Evolutionary conservation across 1,284 basidiomycete species (phyloP).

Genomic region (Stygiomarasmius scandens): DNA sequence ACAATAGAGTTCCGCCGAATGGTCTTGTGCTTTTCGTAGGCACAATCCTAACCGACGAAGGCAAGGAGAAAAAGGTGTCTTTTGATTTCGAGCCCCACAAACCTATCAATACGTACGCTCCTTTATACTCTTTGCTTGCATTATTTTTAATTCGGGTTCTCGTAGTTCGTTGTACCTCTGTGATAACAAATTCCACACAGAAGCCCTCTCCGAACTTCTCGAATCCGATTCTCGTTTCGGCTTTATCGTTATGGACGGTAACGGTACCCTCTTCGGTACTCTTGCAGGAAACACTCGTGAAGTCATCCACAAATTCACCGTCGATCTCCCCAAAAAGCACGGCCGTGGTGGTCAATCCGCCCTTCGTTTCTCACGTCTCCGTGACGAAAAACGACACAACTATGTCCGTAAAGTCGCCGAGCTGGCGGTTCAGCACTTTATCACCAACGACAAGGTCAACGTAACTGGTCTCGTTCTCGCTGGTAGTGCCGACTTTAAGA

Average conservation of each 20-base stretch:
- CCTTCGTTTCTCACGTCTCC: conserved; percentile 98
- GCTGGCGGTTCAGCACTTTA: conserved; percentile 96
- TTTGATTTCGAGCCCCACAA: conserved; percentile 98
- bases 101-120: conserved; percentile 93
- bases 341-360: conserved; percentile 99
- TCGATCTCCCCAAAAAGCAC: conserved; percentile 99
- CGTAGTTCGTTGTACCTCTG: conserved; percentile 93
- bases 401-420: conserved; percentile 99
- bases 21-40: conserved; percentile 97
- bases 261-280: conserved; percentile 94
- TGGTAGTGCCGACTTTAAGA: conserved; percentile 99
- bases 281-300: conserved; percentile 97
- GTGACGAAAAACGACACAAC: conserved; percentile 99
- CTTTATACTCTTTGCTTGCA: neutral
- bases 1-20: conserved; percentile 95
- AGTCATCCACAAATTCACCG: conserved; percentile 97
- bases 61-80: conserved; percentile 98
- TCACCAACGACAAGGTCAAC: conserved; percentile 98
- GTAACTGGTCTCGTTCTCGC: conserved; percentile 97
- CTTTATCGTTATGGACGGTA: conserved; percentile 99
- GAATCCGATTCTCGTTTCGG: conserved; percentile 98
- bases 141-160: conserved; percentile 9
- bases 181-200: conserved; percentile 99
- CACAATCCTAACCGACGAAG: conserved; percentile 97
- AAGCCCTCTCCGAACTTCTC: conserved; percentile 93